Evolutionary conservation across 495 filamentous ascomycete genomes (phyloP).

Genomic region (Aspergillus diversus): DNA sequence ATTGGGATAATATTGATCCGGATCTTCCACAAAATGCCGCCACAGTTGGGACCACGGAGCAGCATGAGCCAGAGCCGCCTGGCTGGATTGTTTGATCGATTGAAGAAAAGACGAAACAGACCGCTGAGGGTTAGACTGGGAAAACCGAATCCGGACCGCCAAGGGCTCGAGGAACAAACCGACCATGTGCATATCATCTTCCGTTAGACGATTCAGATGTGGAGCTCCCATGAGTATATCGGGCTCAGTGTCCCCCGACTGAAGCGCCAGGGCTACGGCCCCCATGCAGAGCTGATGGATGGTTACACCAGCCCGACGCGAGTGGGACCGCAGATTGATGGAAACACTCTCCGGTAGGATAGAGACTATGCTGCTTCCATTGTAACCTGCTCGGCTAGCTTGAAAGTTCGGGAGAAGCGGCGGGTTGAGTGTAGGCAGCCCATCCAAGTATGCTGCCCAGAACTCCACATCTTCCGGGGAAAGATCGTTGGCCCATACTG

Average conservation of each 20-base stretch:
- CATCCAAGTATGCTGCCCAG: constrained; percentile 3
- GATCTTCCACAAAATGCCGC: constrained; percentile 19
- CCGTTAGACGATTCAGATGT: constrained; percentile 30
- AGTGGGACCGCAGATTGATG: constrained; percentile 1
- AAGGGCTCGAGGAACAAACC: constrained; percentile 41
- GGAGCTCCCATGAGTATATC: constrained; percentile 36
- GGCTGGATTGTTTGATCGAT: constrained; percentile 22
- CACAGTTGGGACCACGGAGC: constrained; percentile 31
- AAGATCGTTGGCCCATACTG: not conserved
- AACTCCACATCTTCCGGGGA: not conserved
- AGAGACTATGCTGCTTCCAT: not conserved
- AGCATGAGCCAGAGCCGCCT: constrained; percentile 28
- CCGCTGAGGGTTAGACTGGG: not conserved
- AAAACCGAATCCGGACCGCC: constrained; percentile 31
- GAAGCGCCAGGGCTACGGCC: constrained; percentile 30
- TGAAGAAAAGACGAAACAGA: constrained; percentile 17
- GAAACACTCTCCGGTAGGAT: not conserved
- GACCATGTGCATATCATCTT: constrained; percentile 30
- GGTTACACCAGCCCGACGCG: constrained; percentile 22
- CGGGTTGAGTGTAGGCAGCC: not conserved
- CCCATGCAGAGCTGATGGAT: constrained; percentile 35
- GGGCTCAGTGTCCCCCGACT: not conserved
- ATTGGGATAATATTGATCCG: constrained; percentile 23
- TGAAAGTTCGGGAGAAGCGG: not conserved
- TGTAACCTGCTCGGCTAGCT: not conserved